These are phyloP conservation scores for Coemansia sp. DNA, from an alignment of 192 early-diverging fungal genomes.

Conservation along the genomic window DNA sequence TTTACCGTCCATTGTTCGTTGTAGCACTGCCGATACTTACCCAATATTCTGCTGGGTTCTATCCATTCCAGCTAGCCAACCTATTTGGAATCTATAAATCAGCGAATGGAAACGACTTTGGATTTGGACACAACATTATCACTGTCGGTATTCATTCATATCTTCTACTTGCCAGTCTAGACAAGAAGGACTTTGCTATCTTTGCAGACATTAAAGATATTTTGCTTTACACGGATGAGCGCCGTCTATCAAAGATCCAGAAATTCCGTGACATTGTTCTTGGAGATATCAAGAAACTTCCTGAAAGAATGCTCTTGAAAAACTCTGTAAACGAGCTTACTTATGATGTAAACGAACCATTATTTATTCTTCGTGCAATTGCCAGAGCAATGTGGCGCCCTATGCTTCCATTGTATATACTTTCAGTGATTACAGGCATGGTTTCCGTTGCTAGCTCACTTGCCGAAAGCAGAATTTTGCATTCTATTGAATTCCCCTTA, in stretches of 20 bases:
- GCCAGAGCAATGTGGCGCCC: conserved; percentile 19
- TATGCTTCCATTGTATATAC: not conserved
- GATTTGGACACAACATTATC: not conserved
- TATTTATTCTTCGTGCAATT: not conserved
- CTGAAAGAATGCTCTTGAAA: not conserved
- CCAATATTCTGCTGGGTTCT: too few species aligned
- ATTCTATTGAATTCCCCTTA: not conserved
- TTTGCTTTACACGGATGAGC: conserved; percentile 17
- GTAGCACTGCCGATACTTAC: too few species aligned
- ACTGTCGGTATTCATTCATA: not conserved
- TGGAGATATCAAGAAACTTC: conserved; percentile 14
- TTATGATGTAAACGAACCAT: not conserved
- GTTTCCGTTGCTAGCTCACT: not conserved
- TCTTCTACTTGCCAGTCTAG: conserved; percentile 14
- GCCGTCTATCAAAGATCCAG: conserved; percentile 17
- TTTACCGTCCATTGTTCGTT: too few species aligned
- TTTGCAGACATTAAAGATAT: not conserved
- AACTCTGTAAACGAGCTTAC: not conserved
- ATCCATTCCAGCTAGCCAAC: not conserved
- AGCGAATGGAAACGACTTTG: not conserved
- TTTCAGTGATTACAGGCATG: not conserved
- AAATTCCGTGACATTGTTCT: conserved; percentile 22
- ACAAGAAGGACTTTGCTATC: not conserved
- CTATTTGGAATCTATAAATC: not conserved
- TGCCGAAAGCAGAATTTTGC: not conserved